phyloP scores from a whole-genome alignment of 768 basidiomycete genomes.

The Boletus reticulatus region DNA sequence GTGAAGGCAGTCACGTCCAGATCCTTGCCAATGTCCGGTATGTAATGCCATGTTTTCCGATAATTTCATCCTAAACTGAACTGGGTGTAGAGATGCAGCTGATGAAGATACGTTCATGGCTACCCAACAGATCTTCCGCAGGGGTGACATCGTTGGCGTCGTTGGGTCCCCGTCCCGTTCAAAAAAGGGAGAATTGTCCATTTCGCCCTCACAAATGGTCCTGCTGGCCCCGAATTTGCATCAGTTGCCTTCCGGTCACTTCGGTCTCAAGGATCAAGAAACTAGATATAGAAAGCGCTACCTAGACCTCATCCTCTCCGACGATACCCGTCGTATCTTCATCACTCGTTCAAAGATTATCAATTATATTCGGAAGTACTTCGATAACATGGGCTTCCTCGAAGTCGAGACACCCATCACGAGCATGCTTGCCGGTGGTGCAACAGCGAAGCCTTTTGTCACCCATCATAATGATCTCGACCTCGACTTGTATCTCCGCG shows the following conservation, averaged over 20 bases:
- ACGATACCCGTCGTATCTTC: slow-evolving; percentile 86
- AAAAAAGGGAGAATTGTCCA: slow-evolving; percentile 93
- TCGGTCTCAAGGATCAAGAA: slow-evolving; percentile 96
- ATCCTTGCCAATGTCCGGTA: slow-evolving; percentile 90
- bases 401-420: slow-evolving; percentile 99
- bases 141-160: slow-evolving; percentile 96
- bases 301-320: slow-evolving; percentile 95
- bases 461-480: slow-evolving; percentile 99
- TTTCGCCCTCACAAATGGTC: slow-evolving; percentile 74
- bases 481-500: slow-evolving; percentile 93
- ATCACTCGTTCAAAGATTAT: slow-evolving; percentile 85
- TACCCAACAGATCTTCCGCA: slow-evolving; percentile 83
- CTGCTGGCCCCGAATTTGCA: slow-evolving; percentile 96
- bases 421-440: slow-evolving; percentile 93
- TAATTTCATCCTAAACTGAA: slow-evolving; percentile 19
- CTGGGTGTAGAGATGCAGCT: slow-evolving; percentile 49
- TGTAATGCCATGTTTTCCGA: slow-evolving; percentile 25
- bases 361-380: slow-evolving; percentile 89
- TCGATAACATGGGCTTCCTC: slow-evolving; percentile 91
- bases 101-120: slow-evolving; percentile 64
- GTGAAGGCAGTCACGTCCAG: slow-evolving; percentile 91
- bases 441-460: slow-evolving; percentile 97
- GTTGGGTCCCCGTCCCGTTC: slow-evolving; percentile 86
- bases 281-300: slow-evolving; percentile 98
- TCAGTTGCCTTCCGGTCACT: slow-evolving; percentile 89